These are phyloP conservation scores for Tetragonia tetragonoides DNA, from an alignment of 148 eudicot genomes.

Conservation along the genomic window DNA sequence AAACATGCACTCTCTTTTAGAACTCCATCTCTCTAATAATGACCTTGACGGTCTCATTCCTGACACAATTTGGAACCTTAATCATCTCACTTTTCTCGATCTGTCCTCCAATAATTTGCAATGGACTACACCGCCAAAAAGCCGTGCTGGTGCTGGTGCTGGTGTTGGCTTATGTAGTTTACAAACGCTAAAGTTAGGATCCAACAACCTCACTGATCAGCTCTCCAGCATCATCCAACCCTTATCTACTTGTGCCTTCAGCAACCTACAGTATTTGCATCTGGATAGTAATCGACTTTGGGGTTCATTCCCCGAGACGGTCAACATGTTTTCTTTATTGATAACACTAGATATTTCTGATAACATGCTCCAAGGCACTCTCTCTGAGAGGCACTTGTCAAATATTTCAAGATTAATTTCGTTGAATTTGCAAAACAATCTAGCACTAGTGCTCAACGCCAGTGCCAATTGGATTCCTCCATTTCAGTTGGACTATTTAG, in stretches of 20 bases:
- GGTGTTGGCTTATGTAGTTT: neutral
- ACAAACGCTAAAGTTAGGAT: neutral
- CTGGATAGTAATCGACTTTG: constrained; percentile 16
- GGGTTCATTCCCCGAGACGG: no score
- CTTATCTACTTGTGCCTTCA: neutral
- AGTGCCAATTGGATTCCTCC: constrained; percentile 18
- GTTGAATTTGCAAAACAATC: constrained; percentile 26
- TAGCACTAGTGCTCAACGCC: constrained; percentile 6
- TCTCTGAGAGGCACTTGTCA: constrained; percentile 25
- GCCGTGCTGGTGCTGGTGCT: neutral
- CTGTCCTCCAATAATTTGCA: no score
- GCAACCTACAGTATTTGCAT: constrained; percentile 10
- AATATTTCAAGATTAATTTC: constrained; percentile 23
- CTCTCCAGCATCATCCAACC: constrained; percentile 7
- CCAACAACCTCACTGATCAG: constrained; percentile 12
- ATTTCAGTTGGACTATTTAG: neutral
- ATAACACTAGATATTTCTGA: no score
- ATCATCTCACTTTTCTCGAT: no score
- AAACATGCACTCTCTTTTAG: no score
- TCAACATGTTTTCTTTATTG: no score
- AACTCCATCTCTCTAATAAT: no score
- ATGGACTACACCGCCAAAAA: no score
- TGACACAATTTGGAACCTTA: no score
- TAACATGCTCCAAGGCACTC: constrained; percentile 26
- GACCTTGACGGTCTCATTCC: no score